Evolutionary conservation across 257 asterid genomes (phyloP).

Genomic region (Echium plantagineum): DNA sequence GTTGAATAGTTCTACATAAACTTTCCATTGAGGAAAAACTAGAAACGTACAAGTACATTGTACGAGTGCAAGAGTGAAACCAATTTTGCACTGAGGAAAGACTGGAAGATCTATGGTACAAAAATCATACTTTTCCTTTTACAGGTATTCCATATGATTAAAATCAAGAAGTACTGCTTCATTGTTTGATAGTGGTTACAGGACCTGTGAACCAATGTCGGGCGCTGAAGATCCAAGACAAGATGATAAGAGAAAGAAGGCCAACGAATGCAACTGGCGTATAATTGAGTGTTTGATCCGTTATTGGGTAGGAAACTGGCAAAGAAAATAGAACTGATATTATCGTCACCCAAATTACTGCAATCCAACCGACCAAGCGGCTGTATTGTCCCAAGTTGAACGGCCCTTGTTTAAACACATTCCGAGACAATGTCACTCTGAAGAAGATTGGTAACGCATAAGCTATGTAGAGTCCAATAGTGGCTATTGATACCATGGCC

Average conservation of each 20-base stretch:
- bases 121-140: too few relatives aligned
- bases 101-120: not conserved
- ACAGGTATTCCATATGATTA: too few relatives aligned
- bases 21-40: not conserved
- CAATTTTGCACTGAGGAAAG: too few relatives aligned
- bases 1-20: too few relatives aligned
- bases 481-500: slow-evolving; percentile 96
- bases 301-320: slow-evolving; percentile 78
- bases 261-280: slow-evolving; percentile 98
- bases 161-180: slow-evolving; percentile 6
- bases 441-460: slow-evolving; percentile 87
- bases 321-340: slow-evolving; percentile 86
- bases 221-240: slow-evolving; percentile 67
- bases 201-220: slow-evolving; percentile 96
- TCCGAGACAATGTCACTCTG: slow-evolving; percentile 78
- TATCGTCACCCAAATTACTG: slow-evolving; percentile 75
- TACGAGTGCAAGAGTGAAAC: not conserved
- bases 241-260: slow-evolving; percentile 41
- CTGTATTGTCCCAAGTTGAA: slow-evolving; percentile 78
- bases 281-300: slow-evolving; percentile 68
- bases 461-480: slow-evolving; percentile 91
- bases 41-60: not conserved
- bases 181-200: slow-evolving; percentile 42
- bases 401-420: slow-evolving; percentile 68
- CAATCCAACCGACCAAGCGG: slow-evolving; percentile 57